A percentile compares a stretch with the other conserved stretches of the same genome.
phyloP scores from a whole-genome alignment of 208 protist genomes.

The Leptomonas pyrrhocoris region DNA sequence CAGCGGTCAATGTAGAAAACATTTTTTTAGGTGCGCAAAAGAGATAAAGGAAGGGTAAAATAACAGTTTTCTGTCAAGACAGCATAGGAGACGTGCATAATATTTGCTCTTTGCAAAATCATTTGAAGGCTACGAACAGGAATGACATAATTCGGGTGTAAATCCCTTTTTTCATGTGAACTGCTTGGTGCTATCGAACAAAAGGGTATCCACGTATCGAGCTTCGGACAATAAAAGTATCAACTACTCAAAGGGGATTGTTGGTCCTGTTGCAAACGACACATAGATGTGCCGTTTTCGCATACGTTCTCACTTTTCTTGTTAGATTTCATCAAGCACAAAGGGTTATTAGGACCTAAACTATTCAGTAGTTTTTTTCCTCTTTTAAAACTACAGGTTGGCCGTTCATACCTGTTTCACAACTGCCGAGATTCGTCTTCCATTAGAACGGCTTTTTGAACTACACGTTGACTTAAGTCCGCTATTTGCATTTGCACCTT shows the following conservation, averaged over 20 bases:
- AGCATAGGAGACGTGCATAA: neutral
- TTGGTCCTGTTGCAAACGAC: too few species aligned
- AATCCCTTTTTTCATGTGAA: too few species aligned
- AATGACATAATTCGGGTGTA: neutral
- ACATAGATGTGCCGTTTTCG: too few species aligned
- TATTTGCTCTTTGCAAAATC: neutral
- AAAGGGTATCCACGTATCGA: too few species aligned
- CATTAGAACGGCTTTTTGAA: conserved; percentile 24
- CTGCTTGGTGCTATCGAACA: too few species aligned
- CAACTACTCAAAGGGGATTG: too few species aligned
- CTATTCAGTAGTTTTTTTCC: neutral
- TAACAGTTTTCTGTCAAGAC: too few species aligned
- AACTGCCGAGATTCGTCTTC: conserved; percentile 21
- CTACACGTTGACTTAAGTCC: conserved; percentile 25
- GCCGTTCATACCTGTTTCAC: neutral
- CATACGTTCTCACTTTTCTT: too few species aligned
- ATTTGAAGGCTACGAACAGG: neutral
- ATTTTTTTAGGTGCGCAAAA: neutral
- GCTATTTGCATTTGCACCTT: conserved; percentile 34
- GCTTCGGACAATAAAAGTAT: too few species aligned
- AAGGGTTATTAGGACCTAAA: too few species aligned
- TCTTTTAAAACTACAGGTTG: neutral
- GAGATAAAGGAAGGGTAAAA: too few species aligned
- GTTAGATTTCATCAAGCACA: too few species aligned
- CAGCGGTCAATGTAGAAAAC: neutral